phyloP scores from a whole-genome alignment of 2,329 filamentous ascomycete genomes.

The Cladosporium sp. region DNA sequence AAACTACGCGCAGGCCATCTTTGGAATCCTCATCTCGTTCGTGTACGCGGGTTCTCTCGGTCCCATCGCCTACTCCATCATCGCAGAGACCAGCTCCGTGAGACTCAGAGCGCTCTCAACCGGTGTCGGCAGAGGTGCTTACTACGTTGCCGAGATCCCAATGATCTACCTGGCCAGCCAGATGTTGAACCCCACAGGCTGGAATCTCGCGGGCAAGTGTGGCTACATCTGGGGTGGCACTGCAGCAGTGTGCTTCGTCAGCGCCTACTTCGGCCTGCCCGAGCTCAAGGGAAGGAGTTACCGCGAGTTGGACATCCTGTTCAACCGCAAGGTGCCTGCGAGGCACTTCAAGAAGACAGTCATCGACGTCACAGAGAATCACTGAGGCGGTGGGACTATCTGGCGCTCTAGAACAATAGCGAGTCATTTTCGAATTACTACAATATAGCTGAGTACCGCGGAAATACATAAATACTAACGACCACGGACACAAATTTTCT shows the following conservation, averaged over 20 bases:
- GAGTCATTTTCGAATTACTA: background rate
- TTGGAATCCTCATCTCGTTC: constrained; percentile 77
- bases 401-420: background rate
- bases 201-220: constrained; percentile 84
- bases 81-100: constrained; percentile 80
- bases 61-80: constrained; percentile 85
- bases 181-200: constrained; percentile 85
- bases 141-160: constrained; percentile 78
- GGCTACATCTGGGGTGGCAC: constrained; percentile 87
- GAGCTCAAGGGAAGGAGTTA: constrained; percentile 80
- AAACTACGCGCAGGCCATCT: constrained; percentile 71
- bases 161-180: constrained; percentile 82
- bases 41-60: constrained; percentile 85
- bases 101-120: constrained; percentile 89
- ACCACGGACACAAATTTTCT: background rate
- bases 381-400: constrained; percentile 23
- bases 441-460: background rate
- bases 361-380: constrained; percentile 40
- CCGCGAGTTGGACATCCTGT: constrained; percentile 81
- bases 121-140: constrained; percentile 74
- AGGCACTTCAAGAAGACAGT: constrained; percentile 64
- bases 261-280: constrained; percentile 77
- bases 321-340: constrained; percentile 70
- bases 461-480: background rate
- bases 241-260: constrained; percentile 79